Evolutionary conservation across 78 protist species (phyloP).

Genomic region (Chrysochromulina tobinii): DNA sequence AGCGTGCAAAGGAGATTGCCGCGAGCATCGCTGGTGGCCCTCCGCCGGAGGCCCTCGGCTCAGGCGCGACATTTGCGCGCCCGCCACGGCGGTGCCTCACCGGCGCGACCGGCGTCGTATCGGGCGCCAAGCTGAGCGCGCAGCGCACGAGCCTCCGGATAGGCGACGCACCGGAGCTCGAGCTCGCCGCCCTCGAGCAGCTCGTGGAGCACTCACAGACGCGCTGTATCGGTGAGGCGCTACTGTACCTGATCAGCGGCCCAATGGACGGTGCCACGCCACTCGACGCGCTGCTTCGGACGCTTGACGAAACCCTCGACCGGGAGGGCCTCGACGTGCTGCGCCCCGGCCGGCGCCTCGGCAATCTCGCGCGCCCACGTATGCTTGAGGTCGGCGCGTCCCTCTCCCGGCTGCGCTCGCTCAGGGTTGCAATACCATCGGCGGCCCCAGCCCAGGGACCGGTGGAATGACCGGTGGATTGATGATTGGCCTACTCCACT

Average conservation of each 20-base stretch:
- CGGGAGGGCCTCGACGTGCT: neutral
- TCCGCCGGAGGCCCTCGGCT: neutral
- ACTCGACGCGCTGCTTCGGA: neutral
- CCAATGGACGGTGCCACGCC: neutral
- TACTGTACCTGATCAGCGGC: neutral
- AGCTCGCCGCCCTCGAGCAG: neutral
- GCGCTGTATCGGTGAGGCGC: neutral
- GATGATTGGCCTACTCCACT: too few species aligned
- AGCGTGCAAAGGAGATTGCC: neutral
- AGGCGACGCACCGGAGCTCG: neutral
- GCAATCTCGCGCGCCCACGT: conserved; percentile 26
- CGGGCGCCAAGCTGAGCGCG: neutral
- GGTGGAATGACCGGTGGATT: too few species aligned
- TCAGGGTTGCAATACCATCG: too few species aligned
- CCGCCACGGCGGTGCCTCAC: neutral
- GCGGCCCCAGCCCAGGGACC: too few species aligned
- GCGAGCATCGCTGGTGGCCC: neutral
- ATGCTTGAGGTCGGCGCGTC: conserved; percentile 30
- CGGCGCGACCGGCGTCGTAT: neutral
- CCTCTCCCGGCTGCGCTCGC: conserved; percentile 26
- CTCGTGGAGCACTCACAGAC: conserved; percentile 45
- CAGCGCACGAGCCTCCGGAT: neutral
- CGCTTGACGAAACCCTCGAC: neutral
- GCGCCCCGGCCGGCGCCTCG: conserved; percentile 11
- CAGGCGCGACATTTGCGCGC: neutral